Base-by-base conservation (phyloP, 352 stramenopile species). In the Phytopythium boreale region DNA sequence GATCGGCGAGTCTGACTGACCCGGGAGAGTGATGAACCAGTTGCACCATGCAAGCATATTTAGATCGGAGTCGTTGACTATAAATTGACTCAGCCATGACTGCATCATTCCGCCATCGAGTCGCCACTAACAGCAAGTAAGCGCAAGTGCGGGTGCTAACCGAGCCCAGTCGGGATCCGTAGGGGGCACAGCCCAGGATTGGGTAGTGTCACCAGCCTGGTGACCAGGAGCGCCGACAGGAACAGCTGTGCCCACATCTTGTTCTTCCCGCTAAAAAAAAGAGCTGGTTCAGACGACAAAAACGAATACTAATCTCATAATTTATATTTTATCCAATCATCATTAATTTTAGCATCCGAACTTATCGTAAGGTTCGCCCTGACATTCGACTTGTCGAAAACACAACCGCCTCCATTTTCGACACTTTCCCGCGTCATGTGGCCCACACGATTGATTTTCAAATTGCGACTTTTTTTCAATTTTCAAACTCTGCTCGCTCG, bases 231-330 rank as follows among this genome's bases (percentile, higher is more conserved):
- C 34, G 34, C 34, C 6, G 14, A 0, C 14, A 47, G 11, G 12
- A 57, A 57, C 52, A 59, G 52, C 52, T 59, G 52, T 11, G 19
- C n/a, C 19, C 20, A 59, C 52, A 41, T 59, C 52, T 20, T 27
- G 52, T 59, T 59, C 52, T 8, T 20, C 27, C n/a, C 50, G 12
- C 27, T 12, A 12, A 10, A 39, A 39, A 39, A 50, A 26, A 50
- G 43, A 31, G 46, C 46, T 31, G 46, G 46, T 29, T 52, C 43
- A 5, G 19, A 46, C 19, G 17, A 14, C 19, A 20, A 46, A 6
- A 19, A 46, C 15, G 2, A 46, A 46, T n/a, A 39, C 31, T 8
- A 8, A 36, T 8, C 3, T 36, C 37, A 43, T 4, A 43, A 43
- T 12, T 12, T 19, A 37, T 34, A 34, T 7, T 34, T 34, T 34